Evolutionary conservation across 352 stramenopile genomes (phyloP).

Genomic region (Globisporangium acanthophoron): DNA sequence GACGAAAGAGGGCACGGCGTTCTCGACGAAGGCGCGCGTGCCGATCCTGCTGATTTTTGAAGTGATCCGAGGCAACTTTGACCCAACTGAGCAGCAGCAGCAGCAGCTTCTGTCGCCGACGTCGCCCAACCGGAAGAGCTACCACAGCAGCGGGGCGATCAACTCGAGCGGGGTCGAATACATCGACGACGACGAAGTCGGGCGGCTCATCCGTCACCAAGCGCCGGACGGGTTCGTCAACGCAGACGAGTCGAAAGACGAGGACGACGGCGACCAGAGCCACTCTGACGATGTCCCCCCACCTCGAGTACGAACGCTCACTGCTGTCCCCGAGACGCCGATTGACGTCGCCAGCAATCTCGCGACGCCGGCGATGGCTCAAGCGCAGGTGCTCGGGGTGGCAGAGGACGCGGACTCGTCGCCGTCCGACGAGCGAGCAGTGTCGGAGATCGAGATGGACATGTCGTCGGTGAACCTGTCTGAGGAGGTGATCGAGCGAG

Average conservation of each 20-base stretch:
- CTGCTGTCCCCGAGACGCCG: conserved; percentile 58
- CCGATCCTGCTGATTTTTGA: conserved; percentile 88
- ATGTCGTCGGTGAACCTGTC: conserved; percentile 50
- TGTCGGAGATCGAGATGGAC: conserved; percentile 47
- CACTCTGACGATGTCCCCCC: neutral
- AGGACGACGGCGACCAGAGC: conserved; percentile 5
- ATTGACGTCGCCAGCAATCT: conserved; percentile 49
- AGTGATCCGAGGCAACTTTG: conserved; percentile 75
- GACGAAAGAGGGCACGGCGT: conserved; percentile 81
- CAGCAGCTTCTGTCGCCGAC: conserved; percentile 47
- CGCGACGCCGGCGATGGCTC: conserved; percentile 42
- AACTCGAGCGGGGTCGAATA: conserved; percentile 58
- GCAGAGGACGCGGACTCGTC: conserved; percentile 19
- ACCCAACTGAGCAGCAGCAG: conserved; percentile 25
- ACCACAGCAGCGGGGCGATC: conserved; percentile 24
- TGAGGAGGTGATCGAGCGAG: conserved; percentile 73
- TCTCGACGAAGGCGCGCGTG: conserved; percentile 83
- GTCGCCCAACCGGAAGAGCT: conserved; percentile 45
- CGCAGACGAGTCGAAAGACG: conserved; percentile 28
- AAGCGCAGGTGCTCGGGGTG: conserved; percentile 21
- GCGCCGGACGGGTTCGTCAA: conserved; percentile 47
- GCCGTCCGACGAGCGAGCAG: conserved; percentile 14
- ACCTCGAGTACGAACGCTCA: conserved; percentile 4
- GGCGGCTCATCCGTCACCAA: conserved; percentile 63
- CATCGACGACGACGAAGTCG: conserved; percentile 76